Percentiles rank a stretch among this genome's conserved stretches.
Conservation (phyloP, 2,329 filamentous ascomycete species). For the Calycina marina region DNA sequence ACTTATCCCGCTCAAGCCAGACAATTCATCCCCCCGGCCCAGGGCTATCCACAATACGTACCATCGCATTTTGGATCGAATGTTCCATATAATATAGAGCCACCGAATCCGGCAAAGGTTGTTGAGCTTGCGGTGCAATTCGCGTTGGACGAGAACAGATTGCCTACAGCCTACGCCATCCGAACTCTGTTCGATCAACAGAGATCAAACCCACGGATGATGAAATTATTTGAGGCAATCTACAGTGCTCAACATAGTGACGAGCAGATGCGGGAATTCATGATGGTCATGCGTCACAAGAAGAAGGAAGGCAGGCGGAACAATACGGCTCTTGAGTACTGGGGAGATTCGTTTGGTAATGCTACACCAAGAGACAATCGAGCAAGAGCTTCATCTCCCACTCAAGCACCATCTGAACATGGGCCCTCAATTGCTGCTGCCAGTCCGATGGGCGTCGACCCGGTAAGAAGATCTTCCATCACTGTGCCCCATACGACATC, state of each 20-base stretch:
- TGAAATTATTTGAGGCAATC: constrained; percentile 42
- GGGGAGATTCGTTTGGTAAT: too few species aligned
- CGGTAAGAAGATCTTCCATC: constrained; percentile 2
- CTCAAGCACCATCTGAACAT: constrained; percentile 1
- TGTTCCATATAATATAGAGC: constrained; percentile 10
- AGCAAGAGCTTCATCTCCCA: too few species aligned
- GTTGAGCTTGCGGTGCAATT: constrained; percentile 43
- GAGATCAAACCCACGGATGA: constrained; percentile 33
- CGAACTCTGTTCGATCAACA: constrained; percentile 45
- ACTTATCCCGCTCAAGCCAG: background rate
- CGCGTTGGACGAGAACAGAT: constrained; percentile 39
- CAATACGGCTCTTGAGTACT: constrained; percentile 31
- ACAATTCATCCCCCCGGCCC: background rate
- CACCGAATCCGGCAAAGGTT: constrained; percentile 30
- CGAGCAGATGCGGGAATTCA: constrained; percentile 36
- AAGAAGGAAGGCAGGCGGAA: constrained; percentile 42
- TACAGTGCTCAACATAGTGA: constrained; percentile 41
- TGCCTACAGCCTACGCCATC: constrained; percentile 47
- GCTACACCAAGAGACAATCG: too few species aligned
- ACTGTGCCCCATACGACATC: constrained; percentile 2
- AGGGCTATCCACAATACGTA: too few species aligned
- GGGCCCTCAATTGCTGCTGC: background rate
- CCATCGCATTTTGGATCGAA: background rate
- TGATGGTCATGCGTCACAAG: constrained; percentile 33
- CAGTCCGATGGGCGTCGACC: background rate